Base-by-base conservation (phyloP, 208 protist genomes). In the Crithidia thermophila region DNA sequence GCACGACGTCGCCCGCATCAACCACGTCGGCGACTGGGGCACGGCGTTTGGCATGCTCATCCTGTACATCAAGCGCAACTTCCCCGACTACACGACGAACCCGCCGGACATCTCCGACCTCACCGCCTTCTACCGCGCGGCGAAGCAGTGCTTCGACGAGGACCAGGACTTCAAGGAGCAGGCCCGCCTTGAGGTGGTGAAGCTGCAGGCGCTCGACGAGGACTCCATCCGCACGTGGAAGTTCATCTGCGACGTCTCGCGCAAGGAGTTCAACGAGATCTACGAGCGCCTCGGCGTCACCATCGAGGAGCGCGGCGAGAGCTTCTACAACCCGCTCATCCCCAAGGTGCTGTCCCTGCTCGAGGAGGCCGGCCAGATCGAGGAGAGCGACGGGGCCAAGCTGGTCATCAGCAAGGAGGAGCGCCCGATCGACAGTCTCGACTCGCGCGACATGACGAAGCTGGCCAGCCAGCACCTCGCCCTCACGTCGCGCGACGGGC, bases 21-120 rank as follows among this genome's bases (percentile, higher is more conserved):
- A 99, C 87, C 98, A 99, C 79, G 81, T 99, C 33, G 98, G 98
- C 49, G 98, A 99, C 81, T 99, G 98, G 97, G 98, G 98, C 62
- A 99, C 98, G 30, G 95, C 98, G 42, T 99, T 99, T 84, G 98
- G 98, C 37, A 99, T 99, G 97, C 88, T 99, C 42, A 98, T 99
- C 72, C 82, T 97, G 28, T 97, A 98, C 82, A 83, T 99, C 30
- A 98, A 98, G 83, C 87, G 90, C 63, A 83, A 94, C 67, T 94
- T 79, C 74, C 94, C 97, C 37, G 85, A 98, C 70, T 98, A 90
- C 80, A 70, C 92, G 49, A 81, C 66, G 13, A 88, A 88, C 45
- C 84, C 85, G 18, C 95, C 93, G 45, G 85, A 95, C 59, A 99
- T 99, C 56, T 82, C 81, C 16, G 92, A 99, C 67, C 89, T 99